phyloP scores from a whole-genome alignment of 495 filamentous ascomycete species.

The Penicillium verhagenii region DNA sequence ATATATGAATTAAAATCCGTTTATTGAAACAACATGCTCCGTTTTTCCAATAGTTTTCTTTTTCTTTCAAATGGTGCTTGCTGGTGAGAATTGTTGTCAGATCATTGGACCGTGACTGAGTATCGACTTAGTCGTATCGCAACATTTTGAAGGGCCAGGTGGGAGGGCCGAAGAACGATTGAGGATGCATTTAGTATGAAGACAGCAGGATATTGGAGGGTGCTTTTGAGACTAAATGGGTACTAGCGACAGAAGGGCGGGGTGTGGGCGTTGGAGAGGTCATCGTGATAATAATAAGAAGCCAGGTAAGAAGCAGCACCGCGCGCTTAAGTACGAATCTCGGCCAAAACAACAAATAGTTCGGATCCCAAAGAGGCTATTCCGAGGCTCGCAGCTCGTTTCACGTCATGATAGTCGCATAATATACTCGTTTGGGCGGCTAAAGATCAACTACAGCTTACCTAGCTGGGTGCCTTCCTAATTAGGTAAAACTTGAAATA shows the following conservation, averaged over 20 bases:
- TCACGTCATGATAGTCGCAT: background rate
- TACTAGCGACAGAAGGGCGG: background rate
- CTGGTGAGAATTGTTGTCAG: background rate
- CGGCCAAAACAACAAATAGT: background rate
- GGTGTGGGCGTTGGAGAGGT: background rate
- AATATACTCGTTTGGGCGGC: background rate
- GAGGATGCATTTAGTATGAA: background rate
- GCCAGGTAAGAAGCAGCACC: background rate
- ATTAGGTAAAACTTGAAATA: background rate
- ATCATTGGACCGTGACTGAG: too few species aligned
- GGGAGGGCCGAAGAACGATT: background rate
- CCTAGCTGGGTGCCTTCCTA: background rate
- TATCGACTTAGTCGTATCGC: background rate
- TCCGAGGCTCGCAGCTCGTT: background rate
- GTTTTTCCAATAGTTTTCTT: too few species aligned
- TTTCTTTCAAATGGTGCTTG: background rate
- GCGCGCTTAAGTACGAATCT: background rate
- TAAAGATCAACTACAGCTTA: background rate
- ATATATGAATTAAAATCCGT: background rate
- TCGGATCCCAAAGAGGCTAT: background rate
- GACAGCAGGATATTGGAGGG: background rate
- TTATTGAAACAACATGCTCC: background rate
- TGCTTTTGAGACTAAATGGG: too few species aligned
- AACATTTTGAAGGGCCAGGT: background rate
- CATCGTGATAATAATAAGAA: background rate